Evolutionary conservation across 164 flowering plant genomes (phyloP).

Genomic region (Chimonanthus salicifolius): DNA sequence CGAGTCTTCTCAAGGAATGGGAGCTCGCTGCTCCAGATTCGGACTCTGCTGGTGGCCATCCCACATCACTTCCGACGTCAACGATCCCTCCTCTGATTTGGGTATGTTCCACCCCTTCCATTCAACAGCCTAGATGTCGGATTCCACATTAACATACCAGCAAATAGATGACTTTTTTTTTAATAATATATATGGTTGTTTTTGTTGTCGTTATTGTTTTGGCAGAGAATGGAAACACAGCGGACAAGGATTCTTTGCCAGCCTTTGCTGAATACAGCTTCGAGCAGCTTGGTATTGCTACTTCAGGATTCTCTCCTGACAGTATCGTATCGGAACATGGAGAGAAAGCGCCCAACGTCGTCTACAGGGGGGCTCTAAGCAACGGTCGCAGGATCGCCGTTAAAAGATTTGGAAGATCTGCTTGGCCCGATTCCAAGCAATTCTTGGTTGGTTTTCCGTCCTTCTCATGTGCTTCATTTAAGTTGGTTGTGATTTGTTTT

Average conservation of each 20-base stretch:
- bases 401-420: conserved; percentile 70
- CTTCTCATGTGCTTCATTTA: not conserved
- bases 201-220: not conserved
- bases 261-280: conserved; percentile 58
- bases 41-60: conserved; percentile 71
- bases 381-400: conserved; percentile 66
- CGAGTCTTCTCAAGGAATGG: conserved; percentile 34
- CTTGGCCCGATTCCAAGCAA: conserved; percentile 94
- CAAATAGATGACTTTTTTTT: not conserved
- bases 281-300: conserved; percentile 66
- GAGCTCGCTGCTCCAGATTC: conserved; percentile 71
- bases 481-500: not conserved
- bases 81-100: conserved; percentile 43
- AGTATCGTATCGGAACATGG: conserved; percentile 95
- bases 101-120: conserved; percentile 28
- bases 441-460: conserved; percentile 49
- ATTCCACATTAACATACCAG: not conserved
- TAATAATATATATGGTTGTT: not conserved
- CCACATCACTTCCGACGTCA: conserved; percentile 47
- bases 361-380: conserved; percentile 65
- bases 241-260: conserved; percentile 35
- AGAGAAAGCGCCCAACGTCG: conserved; percentile 92
- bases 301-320: conserved; percentile 62
- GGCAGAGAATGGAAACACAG: conserved; percentile 52
- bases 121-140: not conserved